phyloP scores from a whole-genome alignment of 2,329 filamentous ascomycete genomes.

The Cladosporium sp. region DNA sequence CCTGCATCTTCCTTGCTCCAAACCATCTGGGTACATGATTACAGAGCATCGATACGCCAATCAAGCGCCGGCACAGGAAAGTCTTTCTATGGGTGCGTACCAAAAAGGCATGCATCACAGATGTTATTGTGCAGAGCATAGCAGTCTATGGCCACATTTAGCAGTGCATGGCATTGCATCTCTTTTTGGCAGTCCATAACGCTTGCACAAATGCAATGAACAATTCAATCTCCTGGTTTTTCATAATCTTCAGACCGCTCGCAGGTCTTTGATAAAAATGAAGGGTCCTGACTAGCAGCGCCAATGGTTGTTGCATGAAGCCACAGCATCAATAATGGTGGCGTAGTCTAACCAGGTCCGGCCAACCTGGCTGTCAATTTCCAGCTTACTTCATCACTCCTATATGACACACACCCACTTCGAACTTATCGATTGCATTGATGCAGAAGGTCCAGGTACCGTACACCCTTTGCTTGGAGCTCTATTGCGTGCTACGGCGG shows the following conservation, averaged over 20 bases:
- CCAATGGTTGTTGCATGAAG: background rate
- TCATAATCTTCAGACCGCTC: background rate
- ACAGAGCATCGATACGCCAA: background rate
- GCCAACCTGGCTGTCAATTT: background rate
- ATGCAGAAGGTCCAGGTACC: background rate
- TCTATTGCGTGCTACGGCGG: background rate
- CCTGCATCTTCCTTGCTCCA: background rate
- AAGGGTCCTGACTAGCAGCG: background rate
- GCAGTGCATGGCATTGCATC: background rate
- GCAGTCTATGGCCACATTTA: background rate
- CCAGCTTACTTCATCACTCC: background rate
- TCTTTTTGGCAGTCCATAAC: background rate
- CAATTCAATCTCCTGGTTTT: background rate
- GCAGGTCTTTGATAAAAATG: background rate
- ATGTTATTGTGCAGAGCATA: background rate
- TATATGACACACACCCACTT: background rate
- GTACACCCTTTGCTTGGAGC: background rate
- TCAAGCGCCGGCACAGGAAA: background rate
- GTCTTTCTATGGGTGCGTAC: background rate
- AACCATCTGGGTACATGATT: background rate
- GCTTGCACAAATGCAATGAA: background rate
- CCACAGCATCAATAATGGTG: background rate
- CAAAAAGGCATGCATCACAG: background rate
- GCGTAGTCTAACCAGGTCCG: slow-evolving; percentile 6
- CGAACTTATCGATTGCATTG: background rate